Evolutionary conservation across 257 asterid genomes (phyloP), one percentile per base, ranked within the genome.

Genomic region (Linderniella brevidens): DNA sequence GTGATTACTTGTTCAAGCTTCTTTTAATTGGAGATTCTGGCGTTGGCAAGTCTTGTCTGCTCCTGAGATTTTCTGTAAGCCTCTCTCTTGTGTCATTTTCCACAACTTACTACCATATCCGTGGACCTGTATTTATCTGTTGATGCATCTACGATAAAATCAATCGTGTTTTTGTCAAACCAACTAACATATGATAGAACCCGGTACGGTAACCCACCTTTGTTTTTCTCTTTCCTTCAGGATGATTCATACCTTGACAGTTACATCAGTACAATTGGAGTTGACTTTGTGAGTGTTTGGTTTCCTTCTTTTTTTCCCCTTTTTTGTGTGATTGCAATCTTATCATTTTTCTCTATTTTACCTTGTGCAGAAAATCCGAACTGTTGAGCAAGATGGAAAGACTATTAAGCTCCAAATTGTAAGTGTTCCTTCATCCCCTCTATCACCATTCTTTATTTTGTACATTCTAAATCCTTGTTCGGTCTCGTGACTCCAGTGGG

Each of bases 201-300:
- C 32, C 6, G 3, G 32, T 25, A 25, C 6, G 32, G 32, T 37
- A 57, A 59, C 52, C 13, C 14, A 55, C 20, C n/a, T 18, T 50
- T 40, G 12, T 20, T 20, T 13, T 49, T 47, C 37, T 46, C 29
- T 48, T 37, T 35, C 58, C 8, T 56, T 41, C 82, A 81, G 93
- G 93, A 81, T 44, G 93, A 83, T 63, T 83, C 93, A 12, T 79
- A 83, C 56, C 66, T 83, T 73, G 95, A 83, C 58, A 83, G 93
- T 68, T 83, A 79, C 75, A 83, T 83, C 66, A 79, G 93, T 68
- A 83, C 93, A 48, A 83, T 83, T 63, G 93, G 95, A 58, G 95
- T 83, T n/a, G 95, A 83, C 70, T 83, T 83, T 68, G 95, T 83
- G 71, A 83, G 93, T 12, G 56, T 57, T 50, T 8, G 16, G n/a